Evolutionary conservation across 495 filamentous ascomycete genomes (phyloP).

Genomic region (Penicillium verhagenii): DNA sequence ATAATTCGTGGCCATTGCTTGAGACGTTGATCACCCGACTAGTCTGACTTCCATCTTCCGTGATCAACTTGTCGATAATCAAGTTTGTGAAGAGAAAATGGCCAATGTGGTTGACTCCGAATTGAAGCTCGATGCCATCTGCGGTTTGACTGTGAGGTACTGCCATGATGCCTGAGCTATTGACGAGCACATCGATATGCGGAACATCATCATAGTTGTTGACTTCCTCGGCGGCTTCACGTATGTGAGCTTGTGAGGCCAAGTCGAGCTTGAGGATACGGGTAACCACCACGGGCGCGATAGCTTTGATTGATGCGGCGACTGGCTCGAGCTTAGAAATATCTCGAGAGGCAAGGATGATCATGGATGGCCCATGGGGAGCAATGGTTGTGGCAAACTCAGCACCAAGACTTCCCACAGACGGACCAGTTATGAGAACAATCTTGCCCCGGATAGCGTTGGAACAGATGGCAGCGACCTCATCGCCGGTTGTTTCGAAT

Average conservation of each 20-base stretch:
- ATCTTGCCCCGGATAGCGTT: constrained; percentile 7
- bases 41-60: constrained; percentile 2
- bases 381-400: constrained; percentile 47
- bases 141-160: constrained; percentile 27
- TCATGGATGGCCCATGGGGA: constrained; percentile 46
- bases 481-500: constrained; percentile 7
- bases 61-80: constrained; percentile 48
- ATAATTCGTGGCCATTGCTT: constrained; percentile 41
- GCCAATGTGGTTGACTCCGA: constrained; percentile 56
- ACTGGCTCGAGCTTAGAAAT: constrained; percentile 34
- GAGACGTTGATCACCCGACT: constrained; percentile 31
- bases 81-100: constrained; percentile 59
- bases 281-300: constrained; percentile 27
- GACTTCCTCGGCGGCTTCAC: constrained; percentile 50
- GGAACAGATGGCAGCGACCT: constrained; percentile 9
- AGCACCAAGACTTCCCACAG: constrained; percentile 45
- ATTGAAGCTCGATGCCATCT: constrained; percentile 54
- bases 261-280: constrained; percentile 45
- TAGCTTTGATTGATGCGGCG: constrained; percentile 31
- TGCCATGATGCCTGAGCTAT: constrained; percentile 70
- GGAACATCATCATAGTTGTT: constrained; percentile 41
- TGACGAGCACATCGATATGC: constrained; percentile 65
- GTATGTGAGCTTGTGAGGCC: constrained; percentile 39
- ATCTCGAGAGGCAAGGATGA: constrained; percentile 57
- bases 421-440: constrained; percentile 52